These are phyloP conservation scores for Arthromyces matolae DNA, from an alignment of 768 basidiomycete species.

Conservation along the genomic window DNA sequence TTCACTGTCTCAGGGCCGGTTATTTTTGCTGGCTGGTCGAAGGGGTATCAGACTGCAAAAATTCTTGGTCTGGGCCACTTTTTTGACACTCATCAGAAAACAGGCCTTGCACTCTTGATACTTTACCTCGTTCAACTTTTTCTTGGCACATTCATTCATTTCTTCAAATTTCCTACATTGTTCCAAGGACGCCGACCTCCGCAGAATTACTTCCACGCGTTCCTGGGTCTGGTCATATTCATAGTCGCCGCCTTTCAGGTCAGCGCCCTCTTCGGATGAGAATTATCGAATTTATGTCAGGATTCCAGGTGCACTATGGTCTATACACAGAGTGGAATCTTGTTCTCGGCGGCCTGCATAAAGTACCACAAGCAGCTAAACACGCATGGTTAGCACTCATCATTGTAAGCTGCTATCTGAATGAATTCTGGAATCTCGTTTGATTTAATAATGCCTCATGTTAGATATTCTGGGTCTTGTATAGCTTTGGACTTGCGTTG, in stretches of 20 bases:
- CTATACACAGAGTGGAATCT: slow-evolving; percentile 43
- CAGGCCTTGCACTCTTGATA: slow-evolving; percentile 49
- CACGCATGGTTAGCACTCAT: slow-evolving; percentile 45
- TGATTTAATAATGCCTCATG: no score
- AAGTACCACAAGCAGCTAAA: slow-evolving; percentile 36
- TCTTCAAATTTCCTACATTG: slow-evolving; percentile 38
- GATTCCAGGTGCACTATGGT: slow-evolving; percentile 43
- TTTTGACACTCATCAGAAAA: slow-evolving; percentile 46
- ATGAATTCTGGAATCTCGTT: background rate
- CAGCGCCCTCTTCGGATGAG: slow-evolving; percentile 4
- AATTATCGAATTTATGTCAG: background rate
- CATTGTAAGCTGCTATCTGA: slow-evolving; percentile 26
- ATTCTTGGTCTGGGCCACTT: slow-evolving; percentile 30
- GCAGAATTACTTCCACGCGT: slow-evolving; percentile 53
- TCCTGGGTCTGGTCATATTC: slow-evolving; percentile 52
- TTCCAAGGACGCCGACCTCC: slow-evolving; percentile 41
- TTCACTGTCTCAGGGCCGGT: slow-evolving; percentile 48
- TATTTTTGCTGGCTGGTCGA: slow-evolving; percentile 46
- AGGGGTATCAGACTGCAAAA: slow-evolving; percentile 36
- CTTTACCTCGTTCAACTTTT: slow-evolving; percentile 50
- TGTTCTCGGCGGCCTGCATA: slow-evolving; percentile 30
- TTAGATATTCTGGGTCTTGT: slow-evolving; percentile 48
- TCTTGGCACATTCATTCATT: slow-evolving; percentile 51
- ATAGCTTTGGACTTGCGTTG: slow-evolving; percentile 36
- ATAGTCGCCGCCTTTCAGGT: slow-evolving; percentile 52